Evolutionary conservation across 2,329 filamentous ascomycete genomes (phyloP), one percentile per base, ranked within the genome.

Genomic region (Aureobasidium sp.): DNA sequence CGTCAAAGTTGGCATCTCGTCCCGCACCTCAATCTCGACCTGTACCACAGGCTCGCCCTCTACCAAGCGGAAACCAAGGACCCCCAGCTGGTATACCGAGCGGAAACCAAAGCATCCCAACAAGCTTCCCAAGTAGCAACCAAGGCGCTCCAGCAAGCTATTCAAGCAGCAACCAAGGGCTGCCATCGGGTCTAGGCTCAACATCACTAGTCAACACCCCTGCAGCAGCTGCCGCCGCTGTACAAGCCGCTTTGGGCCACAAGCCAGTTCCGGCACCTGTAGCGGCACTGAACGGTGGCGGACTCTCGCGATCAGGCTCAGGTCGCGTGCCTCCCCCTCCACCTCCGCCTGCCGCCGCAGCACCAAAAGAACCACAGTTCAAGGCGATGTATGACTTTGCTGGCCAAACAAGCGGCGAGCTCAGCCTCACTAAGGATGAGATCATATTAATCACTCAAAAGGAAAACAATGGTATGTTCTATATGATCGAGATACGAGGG

Each of bases 361-460:
- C 81, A 41, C 80, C 81, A 36, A 77, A 81, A 10, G 93, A 92
- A 73, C 85, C 90, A 32, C 90, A 87, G 67, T 95, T 89, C 69
- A 94, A 91, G 78, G 94, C 91, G 5, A 75, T 97, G 50, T 99
- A 97, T 74, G 92, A 97, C 69, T 99, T 97, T 73, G 82, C 81
- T 60, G 91, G 91, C 16, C 88, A 93, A 67, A 90, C 84, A 65
- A 84, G 87, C 62, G 96, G 95, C 67, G 92, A 97, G 75, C 80
- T 99, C 57, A 87, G 88, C 16, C 84, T 99, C 65, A 82, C 74
- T 62, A 86, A 89, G 54, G 91, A 89, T 55, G 89, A 97, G 65
- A 75, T 96, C 53, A 83, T 99, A 59, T 85, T 95, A 73, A 86
- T 99, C 70, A 83, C 95, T n/a, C 88, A 94, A 71, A 97, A 97